Evolutionary conservation across 768 basidiomycete genomes (phyloP), one percentile per base, ranked within the genome.

Genomic region (Tulasnella sp.): DNA sequence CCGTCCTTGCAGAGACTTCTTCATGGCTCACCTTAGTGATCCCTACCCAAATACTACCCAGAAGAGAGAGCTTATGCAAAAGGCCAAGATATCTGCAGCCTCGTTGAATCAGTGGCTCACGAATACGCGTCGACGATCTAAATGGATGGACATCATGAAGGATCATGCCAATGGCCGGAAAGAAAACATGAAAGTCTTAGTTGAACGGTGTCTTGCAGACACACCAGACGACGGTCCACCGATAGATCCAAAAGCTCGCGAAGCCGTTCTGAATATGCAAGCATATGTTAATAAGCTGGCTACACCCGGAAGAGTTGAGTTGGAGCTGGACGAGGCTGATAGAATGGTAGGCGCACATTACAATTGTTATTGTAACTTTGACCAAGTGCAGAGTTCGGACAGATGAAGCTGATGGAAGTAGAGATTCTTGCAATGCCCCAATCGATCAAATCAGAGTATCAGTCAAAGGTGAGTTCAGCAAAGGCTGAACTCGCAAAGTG

Each of bases 341-440:
- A 93, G 98, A 72, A 90, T 96, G 77, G 92, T 83, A 60, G 42
- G 77, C 61, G 7, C 31, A 13, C 24, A n/a, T 25, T 27, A 12
- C 31, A 7, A 27, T 13, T 28, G 12, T n/a, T 27, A 25, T 48
- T 42, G 48, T 12, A 53, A 3, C 45, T 33, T 24, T 41, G 40
- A 54, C 52, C 40, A 32, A n/a, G 12, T 40, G 20, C 40, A 28
- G 2, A 4, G 25, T 19, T 10, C 37, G 44, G 45, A 3, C 58
- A 98, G 93, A 76, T 96, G 58, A 89, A 89, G 41, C 95, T 98
- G 76, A 95, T 99, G 93, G 93, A 96, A 69, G 83, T 99, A 53
- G 95, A 99, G 69, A 81, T 93, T 5, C 90, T 91, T 60, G 85
- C 87, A 9, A 90, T 96, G 62, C 90, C 91, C 0, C 81, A 86